A percentile compares a stretch with the other conserved stretches of the same genome.
Conservation (phyloP, 2,329 filamentous ascomycete genomes). For the Pseudogymnoascus sp. region DNA sequence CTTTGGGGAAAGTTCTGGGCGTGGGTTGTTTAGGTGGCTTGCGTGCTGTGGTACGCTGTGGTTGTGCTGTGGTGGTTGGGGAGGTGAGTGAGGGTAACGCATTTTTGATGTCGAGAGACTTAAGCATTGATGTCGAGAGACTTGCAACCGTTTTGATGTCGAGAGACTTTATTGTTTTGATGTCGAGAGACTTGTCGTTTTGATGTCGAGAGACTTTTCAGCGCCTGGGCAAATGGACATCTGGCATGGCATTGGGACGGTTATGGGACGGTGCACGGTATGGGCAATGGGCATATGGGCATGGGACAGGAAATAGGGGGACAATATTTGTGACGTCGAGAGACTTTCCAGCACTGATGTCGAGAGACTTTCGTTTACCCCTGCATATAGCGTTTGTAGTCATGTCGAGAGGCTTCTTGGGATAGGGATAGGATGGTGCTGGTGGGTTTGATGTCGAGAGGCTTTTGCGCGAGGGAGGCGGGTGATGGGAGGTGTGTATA, state of each 20-base stretch:
- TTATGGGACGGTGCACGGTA: conserved; percentile 5
- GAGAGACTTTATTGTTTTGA: conserved; percentile 3
- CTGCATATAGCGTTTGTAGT: conserved; percentile 7
- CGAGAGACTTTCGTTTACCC: conserved; percentile 4
- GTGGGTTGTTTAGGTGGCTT: conserved; percentile 16
- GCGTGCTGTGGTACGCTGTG: not conserved
- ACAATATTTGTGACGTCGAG: conserved; percentile 10
- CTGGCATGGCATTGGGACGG: not conserved
- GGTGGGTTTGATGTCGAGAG: not conserved
- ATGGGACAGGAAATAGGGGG: not conserved
- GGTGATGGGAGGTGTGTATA: not conserved
- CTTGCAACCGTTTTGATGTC: not conserved
- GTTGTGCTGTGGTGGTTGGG: not conserved
- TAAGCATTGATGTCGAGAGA: conserved; percentile 6
- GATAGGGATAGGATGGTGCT: not conserved
- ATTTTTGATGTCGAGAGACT: conserved; percentile 3
- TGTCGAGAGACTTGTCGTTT: conserved; percentile 10
- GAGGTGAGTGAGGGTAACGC: not conserved
- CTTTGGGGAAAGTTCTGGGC: conserved; percentile 26
- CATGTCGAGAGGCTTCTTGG: conserved; percentile 3
- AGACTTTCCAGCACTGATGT: conserved; percentile 8
- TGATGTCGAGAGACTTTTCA: conserved; percentile 10
- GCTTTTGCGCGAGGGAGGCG: not conserved
- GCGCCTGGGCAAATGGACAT: conserved; percentile 3
- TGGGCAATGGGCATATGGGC: not conserved